Evolutionary conservation across 129 eudicot species (phyloP).

Genomic region (Sambucus nigra): DNA sequence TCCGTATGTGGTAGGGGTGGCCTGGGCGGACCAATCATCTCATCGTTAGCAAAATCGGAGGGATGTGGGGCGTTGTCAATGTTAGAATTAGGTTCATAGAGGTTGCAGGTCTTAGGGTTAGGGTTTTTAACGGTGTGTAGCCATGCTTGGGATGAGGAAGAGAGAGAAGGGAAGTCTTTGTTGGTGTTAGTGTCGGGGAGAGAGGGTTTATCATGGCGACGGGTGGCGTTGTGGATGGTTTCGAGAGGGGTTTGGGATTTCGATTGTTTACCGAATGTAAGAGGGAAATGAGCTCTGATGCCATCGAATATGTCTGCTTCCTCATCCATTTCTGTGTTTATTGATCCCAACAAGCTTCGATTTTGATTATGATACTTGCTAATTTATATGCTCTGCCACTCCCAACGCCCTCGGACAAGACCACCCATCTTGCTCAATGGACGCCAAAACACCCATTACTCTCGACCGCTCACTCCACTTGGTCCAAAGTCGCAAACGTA

Average conservation of each 20-base stretch:
- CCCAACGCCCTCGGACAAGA: no score
- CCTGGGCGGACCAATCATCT: constrained; percentile 46
- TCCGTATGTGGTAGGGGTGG: constrained; percentile 29
- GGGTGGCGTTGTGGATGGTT: constrained; percentile 70
- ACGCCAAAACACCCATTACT: no score
- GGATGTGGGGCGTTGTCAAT: no score
- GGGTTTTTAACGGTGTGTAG: constrained; percentile 43
- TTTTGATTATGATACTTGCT: no score
- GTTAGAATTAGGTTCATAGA: no score
- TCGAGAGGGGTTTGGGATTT: constrained; percentile 67
- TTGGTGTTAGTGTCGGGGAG: no score
- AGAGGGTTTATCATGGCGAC: constrained; percentile 35
- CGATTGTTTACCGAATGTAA: constrained; percentile 67
- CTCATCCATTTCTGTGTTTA: constrained; percentile 34
- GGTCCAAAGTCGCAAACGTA: no score
- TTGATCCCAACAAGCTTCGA: no score
- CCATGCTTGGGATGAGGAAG: constrained; percentile 65
- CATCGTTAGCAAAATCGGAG: constrained; percentile 26
- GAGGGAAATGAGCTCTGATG: constrained; percentile 60
- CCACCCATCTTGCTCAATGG: no score
- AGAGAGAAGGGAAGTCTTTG: constrained; percentile 35
- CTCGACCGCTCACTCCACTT: no score
- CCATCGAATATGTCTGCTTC: constrained; percentile 62
- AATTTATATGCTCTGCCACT: no score
- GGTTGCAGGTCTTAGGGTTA: constrained; percentile 28